Evolutionary conservation across 768 basidiomycete genomes (phyloP).

Genomic region (Tulasnella sp.): DNA sequence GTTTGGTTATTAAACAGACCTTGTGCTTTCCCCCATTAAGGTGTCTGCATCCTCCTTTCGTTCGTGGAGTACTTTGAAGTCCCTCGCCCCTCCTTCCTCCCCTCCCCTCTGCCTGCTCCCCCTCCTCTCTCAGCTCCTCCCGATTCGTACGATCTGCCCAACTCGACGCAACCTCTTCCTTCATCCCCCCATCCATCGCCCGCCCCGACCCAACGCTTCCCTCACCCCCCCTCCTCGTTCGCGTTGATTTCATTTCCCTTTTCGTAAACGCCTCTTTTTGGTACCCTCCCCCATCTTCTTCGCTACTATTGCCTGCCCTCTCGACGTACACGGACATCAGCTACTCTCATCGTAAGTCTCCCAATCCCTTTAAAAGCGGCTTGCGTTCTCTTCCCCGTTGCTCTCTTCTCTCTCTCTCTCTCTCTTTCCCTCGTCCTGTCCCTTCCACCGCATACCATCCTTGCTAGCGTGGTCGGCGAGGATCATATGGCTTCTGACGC

Average conservation of each 20-base stretch:
- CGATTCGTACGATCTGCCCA: constrained; percentile 10
- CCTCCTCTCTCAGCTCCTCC: constrained; percentile 7
- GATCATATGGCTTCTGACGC: not conserved
- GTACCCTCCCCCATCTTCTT: not conserved
- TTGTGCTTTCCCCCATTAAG: constrained; percentile 3
- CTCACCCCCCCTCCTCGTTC: not conserved
- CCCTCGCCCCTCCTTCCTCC: not conserved
- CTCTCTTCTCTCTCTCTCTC: not conserved
- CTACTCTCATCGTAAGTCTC: not conserved
- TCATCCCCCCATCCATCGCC: not conserved
- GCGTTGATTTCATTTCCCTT: constrained; percentile 19
- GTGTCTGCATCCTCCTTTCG: constrained; percentile 8
- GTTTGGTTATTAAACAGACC: constrained; percentile 5
- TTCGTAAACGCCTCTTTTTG: not conserved
- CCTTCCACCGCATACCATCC: not conserved
- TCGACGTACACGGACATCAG: not conserved
- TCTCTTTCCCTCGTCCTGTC: not conserved
- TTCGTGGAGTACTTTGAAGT: not conserved
- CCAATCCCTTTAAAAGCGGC: not conserved
- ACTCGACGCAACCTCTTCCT: not conserved
- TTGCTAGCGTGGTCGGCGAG: not conserved
- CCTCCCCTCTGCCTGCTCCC: not conserved
- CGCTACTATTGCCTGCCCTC: not conserved
- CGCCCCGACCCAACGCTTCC: not conserved
- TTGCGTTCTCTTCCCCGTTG: not conserved